phyloP scores from a whole-genome alignment of 2,329 filamentous ascomycete genomes.

The Bertia moriformis region DNA sequence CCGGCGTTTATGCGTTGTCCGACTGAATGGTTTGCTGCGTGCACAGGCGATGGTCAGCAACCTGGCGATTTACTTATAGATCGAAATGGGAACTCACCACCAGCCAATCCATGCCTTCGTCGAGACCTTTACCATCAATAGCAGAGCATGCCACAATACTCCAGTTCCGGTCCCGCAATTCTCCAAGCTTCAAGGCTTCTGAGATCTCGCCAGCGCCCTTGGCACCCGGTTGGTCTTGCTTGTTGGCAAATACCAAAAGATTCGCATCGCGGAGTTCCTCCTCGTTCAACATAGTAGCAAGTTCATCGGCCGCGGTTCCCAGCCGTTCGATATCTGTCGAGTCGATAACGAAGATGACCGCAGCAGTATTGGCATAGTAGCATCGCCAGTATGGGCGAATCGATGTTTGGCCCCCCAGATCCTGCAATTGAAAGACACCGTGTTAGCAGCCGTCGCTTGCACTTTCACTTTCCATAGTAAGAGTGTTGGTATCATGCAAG shows the following conservation, averaged over 20 bases:
- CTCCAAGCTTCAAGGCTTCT: constrained; percentile 76
- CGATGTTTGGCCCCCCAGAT: constrained; percentile 93
- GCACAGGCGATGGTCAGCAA: too few species aligned
- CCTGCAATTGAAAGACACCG: constrained; percentile 34
- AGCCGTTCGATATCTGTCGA: constrained; percentile 93
- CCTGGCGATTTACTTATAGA: not conserved
- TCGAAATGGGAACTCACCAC: constrained; percentile 42
- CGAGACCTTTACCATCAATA: constrained; percentile 85
- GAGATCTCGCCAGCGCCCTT: constrained; percentile 95
- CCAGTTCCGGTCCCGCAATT: constrained; percentile 94
- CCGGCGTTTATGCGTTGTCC: constrained; percentile 1
- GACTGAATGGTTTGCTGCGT: not conserved
- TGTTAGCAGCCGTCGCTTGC: too few species aligned
- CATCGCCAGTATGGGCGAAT: constrained; percentile 98
- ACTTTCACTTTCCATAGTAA: too few species aligned
- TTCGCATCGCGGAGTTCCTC: constrained; percentile 89
- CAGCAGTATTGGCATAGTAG: constrained; percentile 97
- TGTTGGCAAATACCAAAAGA: constrained; percentile 92
- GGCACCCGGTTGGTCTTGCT: constrained; percentile 93
- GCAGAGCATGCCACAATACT: constrained; percentile 96
- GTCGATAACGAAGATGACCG: constrained; percentile 97
- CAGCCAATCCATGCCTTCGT: constrained; percentile 98
- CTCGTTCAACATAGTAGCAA: constrained; percentile 90
- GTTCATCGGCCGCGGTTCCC: constrained; percentile 80
- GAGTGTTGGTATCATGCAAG: too few species aligned